Conservation (phyloP, 257 asterid species). For the Striga asiatica region DNA sequence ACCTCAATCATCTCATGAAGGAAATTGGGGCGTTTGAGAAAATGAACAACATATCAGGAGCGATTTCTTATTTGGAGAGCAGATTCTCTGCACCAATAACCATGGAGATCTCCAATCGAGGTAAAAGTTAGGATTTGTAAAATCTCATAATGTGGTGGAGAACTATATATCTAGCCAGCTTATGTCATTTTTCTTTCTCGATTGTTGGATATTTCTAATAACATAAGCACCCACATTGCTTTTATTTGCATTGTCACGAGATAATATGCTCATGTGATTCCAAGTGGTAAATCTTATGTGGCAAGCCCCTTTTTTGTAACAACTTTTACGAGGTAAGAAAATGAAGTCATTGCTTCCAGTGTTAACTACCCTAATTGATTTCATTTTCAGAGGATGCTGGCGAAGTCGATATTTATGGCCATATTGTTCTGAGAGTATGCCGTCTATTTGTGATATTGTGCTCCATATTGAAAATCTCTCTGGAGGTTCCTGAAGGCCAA, state of each 20-base stretch:
- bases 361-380: slow-evolving; percentile 14
- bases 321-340: background rate
- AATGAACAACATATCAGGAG: slow-evolving; percentile 40
- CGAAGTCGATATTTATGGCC: slow-evolving; percentile 44
- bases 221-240: background rate
- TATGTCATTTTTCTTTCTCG: background rate
- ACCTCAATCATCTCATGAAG: slow-evolving; percentile 67
- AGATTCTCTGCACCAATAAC: slow-evolving; percentile 39
- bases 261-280: background rate
- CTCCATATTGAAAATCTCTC: slow-evolving; percentile 36
- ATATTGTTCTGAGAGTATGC: slow-evolving; percentile 57
- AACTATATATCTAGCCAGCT: background rate
- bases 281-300: slow-evolving; percentile 9
- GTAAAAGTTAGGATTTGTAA: slow-evolving; percentile 24
- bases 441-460: slow-evolving; percentile 54
- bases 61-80: slow-evolving; percentile 48
- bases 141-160: slow-evolving; percentile 3
- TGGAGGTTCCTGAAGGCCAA: slow-evolving; percentile 29
- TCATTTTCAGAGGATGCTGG: slow-evolving; percentile 34
- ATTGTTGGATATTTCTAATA: background rate
- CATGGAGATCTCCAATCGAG: slow-evolving; percentile 44
- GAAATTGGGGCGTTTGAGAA: slow-evolving; percentile 44
- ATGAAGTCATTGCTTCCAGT: background rate
- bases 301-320: background rate
- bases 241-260: background rate